phyloP scores from a whole-genome alignment of 805 yeast species.

The Alloascoidea hylecoeti region DNA sequence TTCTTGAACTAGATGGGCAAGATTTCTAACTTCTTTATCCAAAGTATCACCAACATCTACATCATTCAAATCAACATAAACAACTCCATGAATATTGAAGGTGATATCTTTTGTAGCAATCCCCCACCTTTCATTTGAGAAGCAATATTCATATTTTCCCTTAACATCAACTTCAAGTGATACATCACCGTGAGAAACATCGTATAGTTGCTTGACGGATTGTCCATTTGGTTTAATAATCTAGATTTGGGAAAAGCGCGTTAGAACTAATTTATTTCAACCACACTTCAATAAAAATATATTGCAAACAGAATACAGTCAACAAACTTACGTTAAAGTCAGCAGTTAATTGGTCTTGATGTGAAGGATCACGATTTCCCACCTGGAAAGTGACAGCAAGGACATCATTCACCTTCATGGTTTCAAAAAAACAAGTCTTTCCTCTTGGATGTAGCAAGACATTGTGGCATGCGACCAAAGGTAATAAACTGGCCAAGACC shows the following conservation, averaged over 20 bases:
- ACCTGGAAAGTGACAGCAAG: slow-evolving; percentile 84
- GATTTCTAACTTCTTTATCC: slow-evolving; percentile 69
- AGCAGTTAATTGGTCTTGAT: slow-evolving; percentile 46
- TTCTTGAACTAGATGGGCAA: slow-evolving; percentile 65
- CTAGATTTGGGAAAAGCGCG: too few relatives aligned
- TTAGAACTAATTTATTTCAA: too few relatives aligned
- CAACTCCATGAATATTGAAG: slow-evolving; percentile 88
- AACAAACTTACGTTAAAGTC: slow-evolving; percentile 13
- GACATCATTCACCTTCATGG: slow-evolving; percentile 70
- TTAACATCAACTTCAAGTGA: slow-evolving; percentile 44
- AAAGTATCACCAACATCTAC: slow-evolving; percentile 66
- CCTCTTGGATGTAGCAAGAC: slow-evolving; percentile 75
- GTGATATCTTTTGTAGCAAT: slow-evolving; percentile 79
- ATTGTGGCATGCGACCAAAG: too few relatives aligned
- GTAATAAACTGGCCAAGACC: too few relatives aligned
- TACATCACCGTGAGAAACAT: slow-evolving; percentile 71
- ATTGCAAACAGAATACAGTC: too few relatives aligned
- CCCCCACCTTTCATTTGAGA: slow-evolving; percentile 70
- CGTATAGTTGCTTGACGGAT: slow-evolving; percentile 32
- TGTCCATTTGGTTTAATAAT: slow-evolving; percentile 33
- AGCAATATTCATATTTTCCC: slow-evolving; percentile 82
- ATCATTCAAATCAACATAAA: slow-evolving; percentile 69
- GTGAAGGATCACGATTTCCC: slow-evolving; percentile 72
- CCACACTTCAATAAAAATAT: too few relatives aligned
- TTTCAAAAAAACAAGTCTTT: slow-evolving; percentile 79